Conservation (phyloP, 1,284 basidiomycete species). For the Ceratobasidium sp. region DNA sequence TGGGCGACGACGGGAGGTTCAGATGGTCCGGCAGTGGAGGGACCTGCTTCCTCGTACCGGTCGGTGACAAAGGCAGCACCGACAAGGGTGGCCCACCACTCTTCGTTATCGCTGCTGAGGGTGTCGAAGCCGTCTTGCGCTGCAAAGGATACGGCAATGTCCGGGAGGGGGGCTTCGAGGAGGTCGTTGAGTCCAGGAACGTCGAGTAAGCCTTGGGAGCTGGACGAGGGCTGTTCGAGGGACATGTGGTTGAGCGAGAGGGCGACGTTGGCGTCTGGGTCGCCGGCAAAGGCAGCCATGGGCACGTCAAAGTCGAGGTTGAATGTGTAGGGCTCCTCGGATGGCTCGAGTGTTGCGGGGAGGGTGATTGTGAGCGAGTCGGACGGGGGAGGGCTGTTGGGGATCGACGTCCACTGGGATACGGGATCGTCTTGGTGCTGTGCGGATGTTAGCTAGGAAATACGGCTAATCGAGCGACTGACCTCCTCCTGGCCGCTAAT, state of each 20-base stretch:
- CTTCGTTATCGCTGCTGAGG: slow-evolving; percentile 20
- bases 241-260: slow-evolving; percentile 16
- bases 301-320: slow-evolving; percentile 36
- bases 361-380: slow-evolving; percentile 23
- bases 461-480: slow-evolving; percentile 7
- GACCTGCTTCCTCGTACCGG: background rate
- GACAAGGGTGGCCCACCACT: slow-evolving; percentile 24
- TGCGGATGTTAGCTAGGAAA: background rate
- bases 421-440: slow-evolving; percentile 22
- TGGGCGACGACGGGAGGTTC: background rate
- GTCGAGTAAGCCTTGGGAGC: too few species aligned
- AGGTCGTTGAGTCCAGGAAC: slow-evolving; percentile 14
- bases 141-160: slow-evolving; percentile 9
- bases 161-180: background rate
- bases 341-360: slow-evolving; percentile 17
- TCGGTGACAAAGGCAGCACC: background rate
- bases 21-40: background rate
- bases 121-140: slow-evolving; percentile 5
- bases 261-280: slow-evolving; percentile 32
- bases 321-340: slow-evolving; percentile 23
- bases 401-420: background rate
- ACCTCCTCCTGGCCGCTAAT: background rate
- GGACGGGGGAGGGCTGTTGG: background rate
- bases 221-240: background rate
- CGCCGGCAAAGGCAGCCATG: slow-evolving; percentile 24